phyloP scores from a whole-genome alignment of 1,284 basidiomycete genomes.

The Sanghuangporus sanghuang region DNA sequence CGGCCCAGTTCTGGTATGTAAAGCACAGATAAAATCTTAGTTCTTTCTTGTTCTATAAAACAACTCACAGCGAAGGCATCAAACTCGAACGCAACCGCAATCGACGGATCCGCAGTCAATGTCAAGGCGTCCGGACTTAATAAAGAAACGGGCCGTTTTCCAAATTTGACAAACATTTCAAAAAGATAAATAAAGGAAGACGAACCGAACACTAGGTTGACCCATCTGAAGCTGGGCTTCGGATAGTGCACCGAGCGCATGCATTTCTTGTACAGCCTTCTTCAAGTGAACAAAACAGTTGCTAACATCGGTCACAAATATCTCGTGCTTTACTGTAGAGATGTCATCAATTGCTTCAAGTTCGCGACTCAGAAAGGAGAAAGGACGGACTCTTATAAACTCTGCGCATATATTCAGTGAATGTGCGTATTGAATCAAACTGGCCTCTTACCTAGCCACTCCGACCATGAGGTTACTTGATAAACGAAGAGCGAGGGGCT shows the following conservation, averaged over 20 bases:
- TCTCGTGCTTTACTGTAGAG: constrained; percentile 71
- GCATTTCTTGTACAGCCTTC: constrained; percentile 64
- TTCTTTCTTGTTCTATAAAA: background rate
- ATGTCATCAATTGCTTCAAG: background rate
- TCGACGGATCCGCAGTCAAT: constrained; percentile 47
- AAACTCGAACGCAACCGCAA: constrained; percentile 54
- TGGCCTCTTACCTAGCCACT: constrained; percentile 65
- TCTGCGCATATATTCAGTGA: constrained; percentile 31
- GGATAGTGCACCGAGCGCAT: constrained; percentile 32
- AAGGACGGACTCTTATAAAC: constrained; percentile 60
- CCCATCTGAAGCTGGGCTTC: constrained; percentile 60
- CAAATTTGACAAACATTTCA: background rate
- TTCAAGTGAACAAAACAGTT: constrained; percentile 70
- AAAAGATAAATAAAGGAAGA: background rate
- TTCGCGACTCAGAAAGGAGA: background rate
- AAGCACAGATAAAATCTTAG: background rate
- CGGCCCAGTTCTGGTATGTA: constrained; percentile 17
- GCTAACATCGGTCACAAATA: constrained; percentile 74
- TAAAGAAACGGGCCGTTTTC: background rate
- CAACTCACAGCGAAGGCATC: constrained; percentile 58
- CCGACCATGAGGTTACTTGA: constrained; percentile 86
- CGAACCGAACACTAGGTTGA: constrained; percentile 58
- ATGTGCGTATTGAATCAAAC: constrained; percentile 12
- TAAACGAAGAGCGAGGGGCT: constrained; percentile 78
- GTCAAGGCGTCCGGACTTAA: constrained; percentile 56